Percentiles rank a stretch among this genome's conserved stretches.
These are phyloP conservation scores for Daedaleopsis nitida DNA, from an alignment of 768 basidiomycete species.

Conservation along the genomic window DNA sequence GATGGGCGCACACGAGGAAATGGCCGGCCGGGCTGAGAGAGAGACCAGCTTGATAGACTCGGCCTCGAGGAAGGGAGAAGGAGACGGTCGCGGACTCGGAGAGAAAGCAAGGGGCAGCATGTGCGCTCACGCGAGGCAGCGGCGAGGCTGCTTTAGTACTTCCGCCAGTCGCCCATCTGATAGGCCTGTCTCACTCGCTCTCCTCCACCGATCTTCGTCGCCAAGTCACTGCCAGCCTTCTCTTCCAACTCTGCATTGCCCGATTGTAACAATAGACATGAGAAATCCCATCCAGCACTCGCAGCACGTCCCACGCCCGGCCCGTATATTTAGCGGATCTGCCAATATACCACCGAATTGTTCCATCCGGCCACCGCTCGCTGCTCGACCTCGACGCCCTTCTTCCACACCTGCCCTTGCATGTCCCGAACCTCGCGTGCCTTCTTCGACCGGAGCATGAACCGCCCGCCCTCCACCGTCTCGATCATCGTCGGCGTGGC, in stretches of 20 bases:
- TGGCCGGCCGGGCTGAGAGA: background rate
- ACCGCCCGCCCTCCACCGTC: conserved; percentile 51
- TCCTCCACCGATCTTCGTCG: background rate
- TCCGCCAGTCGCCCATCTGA: conserved; percentile 3
- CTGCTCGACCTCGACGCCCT: conserved; percentile 65
- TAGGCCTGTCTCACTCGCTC: background rate
- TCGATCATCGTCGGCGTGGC: conserved; percentile 55
- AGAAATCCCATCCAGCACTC: background rate
- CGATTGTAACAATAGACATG: background rate
- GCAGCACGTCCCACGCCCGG: background rate
- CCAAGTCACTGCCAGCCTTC: background rate
- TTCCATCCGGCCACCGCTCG: conserved; percentile 61
- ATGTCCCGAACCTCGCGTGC: conserved; percentile 60
- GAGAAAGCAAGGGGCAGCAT: background rate
- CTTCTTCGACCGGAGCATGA: conserved; percentile 56
- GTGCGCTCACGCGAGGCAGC: conserved; percentile 12
- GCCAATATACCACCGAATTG: conserved; percentile 74
- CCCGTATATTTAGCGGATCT: conserved; percentile 35
- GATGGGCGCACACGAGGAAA: conserved; percentile 5
- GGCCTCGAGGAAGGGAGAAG: conserved; percentile 13
- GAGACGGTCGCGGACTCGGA: conserved; percentile 5
- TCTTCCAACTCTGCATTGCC: conserved; percentile 5
- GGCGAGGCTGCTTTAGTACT: conserved; percentile 11
- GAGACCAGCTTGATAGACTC: conserved; percentile 6
- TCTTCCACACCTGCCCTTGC: conserved; percentile 60